phyloP scores from a whole-genome alignment of 495 filamentous ascomycete species.

The Penicillium salamii region DNA sequence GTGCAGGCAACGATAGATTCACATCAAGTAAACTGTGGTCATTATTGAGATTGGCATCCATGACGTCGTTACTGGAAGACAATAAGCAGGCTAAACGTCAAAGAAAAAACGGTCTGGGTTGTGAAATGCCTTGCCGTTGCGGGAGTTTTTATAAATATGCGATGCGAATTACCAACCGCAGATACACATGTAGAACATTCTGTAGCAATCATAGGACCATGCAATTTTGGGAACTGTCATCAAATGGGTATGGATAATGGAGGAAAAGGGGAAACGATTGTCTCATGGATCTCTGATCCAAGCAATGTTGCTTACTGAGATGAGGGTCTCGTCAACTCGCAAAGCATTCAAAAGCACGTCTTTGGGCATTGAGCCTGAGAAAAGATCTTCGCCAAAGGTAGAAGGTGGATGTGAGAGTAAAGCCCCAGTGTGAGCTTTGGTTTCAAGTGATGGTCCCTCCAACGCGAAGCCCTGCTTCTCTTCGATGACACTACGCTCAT shows the following conservation, averaged over 20 bases:
- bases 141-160: neutral
- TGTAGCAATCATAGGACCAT: neutral
- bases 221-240: neutral
- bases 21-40: slow-evolving; percentile 3
- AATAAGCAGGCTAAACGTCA: neutral
- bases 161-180: neutral
- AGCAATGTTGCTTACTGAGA: slow-evolving; percentile 23
- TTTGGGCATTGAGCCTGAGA: slow-evolving; percentile 33
- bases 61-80: slow-evolving; percentile 11
- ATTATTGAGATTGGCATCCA: slow-evolving; percentile 6
- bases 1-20: neutral
- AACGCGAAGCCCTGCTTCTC: slow-evolving; percentile 34
- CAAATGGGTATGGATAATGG: neutral
- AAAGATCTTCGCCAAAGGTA: slow-evolving; percentile 30
- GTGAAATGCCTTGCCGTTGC: neutral
- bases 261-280: neutral
- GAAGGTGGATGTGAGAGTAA: slow-evolving; percentile 11
- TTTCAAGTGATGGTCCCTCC: slow-evolving; percentile 32
- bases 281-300: slow-evolving; percentile 30
- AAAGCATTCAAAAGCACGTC: slow-evolving; percentile 35
- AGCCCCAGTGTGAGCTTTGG: slow-evolving; percentile 23
- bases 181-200: neutral
- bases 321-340: slow-evolving; percentile 22
- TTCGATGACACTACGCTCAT: slow-evolving; percentile 19
- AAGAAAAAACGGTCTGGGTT: neutral